A percentile compares a stretch with the other conserved stretches of the same genome.
Evolutionary conservation across 441 rosid genomes (phyloP).

Genomic region (Jatropha podagrica): DNA sequence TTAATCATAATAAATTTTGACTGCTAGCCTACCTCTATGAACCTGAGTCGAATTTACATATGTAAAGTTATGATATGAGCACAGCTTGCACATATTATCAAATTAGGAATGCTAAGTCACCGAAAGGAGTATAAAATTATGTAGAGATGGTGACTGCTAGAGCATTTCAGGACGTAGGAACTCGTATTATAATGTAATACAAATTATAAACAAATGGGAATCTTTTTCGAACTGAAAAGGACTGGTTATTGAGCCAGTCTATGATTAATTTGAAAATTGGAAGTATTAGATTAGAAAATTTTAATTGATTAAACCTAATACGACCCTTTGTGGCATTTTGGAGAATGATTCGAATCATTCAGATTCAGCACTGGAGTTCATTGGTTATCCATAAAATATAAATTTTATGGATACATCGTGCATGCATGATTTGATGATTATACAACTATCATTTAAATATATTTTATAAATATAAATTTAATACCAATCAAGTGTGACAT

Average conservation of each 20-base stretch:
- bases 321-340: neutral
- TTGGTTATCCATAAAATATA: neutral
- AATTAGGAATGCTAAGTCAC: neutral
- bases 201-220: neutral
- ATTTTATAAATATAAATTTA: no score
- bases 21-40: neutral
- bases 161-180: conserved; percentile 22
- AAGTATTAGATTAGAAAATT: neutral
- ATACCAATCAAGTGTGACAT: no score
- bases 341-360: neutral
- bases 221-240: conserved; percentile 23
- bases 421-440: no score
- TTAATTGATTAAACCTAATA: neutral
- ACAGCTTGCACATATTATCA: conserved; percentile 5
- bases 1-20: conserved; percentile 12
- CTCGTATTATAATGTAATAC: neutral
- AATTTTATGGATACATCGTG: no score
- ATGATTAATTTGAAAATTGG: conserved; percentile 2
- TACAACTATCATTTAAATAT: neutral
- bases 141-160: conserved; percentile 24
- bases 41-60: conserved; percentile 12
- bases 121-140: conserved; percentile 13
- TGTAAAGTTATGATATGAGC: neutral
- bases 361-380: neutral
- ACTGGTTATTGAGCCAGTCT: conserved; percentile 22